Evolutionary conservation across 495 filamentous ascomycete species (phyloP).

Genomic region (Letharia lupina): DNA sequence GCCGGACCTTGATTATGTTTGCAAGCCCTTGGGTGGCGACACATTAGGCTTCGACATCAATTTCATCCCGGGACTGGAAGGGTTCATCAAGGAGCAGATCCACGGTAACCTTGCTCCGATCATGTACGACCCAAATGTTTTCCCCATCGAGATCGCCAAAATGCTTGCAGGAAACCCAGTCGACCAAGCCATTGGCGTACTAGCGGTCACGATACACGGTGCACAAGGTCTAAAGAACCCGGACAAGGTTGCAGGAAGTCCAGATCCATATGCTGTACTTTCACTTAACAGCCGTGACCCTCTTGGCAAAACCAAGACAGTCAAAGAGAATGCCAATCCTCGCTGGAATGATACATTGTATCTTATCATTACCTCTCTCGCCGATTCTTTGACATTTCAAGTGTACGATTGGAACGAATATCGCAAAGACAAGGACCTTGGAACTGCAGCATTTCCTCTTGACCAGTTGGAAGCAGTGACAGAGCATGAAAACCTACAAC

Average conservation of each 20-base stretch:
- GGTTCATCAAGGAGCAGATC: slow-evolving; percentile 91
- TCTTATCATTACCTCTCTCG: slow-evolving; percentile 82
- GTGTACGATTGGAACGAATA: slow-evolving; percentile 91
- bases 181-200: slow-evolving; percentile 90
- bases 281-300: slow-evolving; percentile 73
- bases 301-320: slow-evolving; percentile 79
- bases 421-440: slow-evolving; percentile 94
- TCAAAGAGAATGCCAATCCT: slow-evolving; percentile 77
- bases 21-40: slow-evolving; percentile 94
- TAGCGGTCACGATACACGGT: slow-evolving; percentile 84
- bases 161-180: slow-evolving; percentile 93
- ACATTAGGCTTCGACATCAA: slow-evolving; percentile 96
- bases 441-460: slow-evolving; percentile 71
- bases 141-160: slow-evolving; percentile 97
- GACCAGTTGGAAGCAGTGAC: slow-evolving; percentile 67
- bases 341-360: slow-evolving; percentile 96
- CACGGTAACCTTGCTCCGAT: slow-evolving; percentile 87
- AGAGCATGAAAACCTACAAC: slow-evolving; percentile 72
- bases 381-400: slow-evolving; percentile 72
- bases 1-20: slow-evolving; percentile 85
- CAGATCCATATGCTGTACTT: slow-evolving; percentile 85
- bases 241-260: slow-evolving; percentile 86
- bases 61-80: slow-evolving; percentile 89
- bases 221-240: slow-evolving; percentile 89
- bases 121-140: slow-evolving; percentile 96